Percentiles rank a stretch among this genome's conserved stretches.
phyloP scores from a whole-genome alignment of 176 grass and related monocot genomes.

The Areca catechu region DNA sequence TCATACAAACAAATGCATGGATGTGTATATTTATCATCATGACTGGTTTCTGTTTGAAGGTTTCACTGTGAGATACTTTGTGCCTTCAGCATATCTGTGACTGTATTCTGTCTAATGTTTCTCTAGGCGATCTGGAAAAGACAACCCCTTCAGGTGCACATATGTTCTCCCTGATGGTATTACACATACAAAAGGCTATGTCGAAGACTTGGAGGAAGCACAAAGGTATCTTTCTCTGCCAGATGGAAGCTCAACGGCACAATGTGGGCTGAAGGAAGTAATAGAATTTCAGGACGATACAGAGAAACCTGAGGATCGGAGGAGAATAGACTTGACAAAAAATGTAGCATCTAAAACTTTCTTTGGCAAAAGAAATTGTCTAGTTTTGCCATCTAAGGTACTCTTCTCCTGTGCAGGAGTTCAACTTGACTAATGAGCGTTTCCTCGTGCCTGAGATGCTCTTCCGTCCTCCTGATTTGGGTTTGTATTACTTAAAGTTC shows the following conservation, averaged over 20 bases:
- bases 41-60: too few relatives aligned
- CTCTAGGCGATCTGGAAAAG: constrained; percentile 51
- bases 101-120: neutral
- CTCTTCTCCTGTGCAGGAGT: constrained; percentile 45
- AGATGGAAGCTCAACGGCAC: constrained; percentile 8
- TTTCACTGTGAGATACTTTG: too few relatives aligned
- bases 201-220: constrained; percentile 82
- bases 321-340: constrained; percentile 56
- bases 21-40: too few relatives aligned
- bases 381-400: constrained; percentile 28
- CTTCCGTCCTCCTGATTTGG: constrained; percentile 76
- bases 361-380: neutral
- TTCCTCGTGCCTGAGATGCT: constrained; percentile 95
- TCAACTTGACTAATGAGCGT: constrained; percentile 82
- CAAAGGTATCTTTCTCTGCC: constrained; percentile 45
- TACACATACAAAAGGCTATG: constrained; percentile 69
- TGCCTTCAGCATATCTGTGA: too few relatives aligned
- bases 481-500: constrained; percentile 32
- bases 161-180: constrained; percentile 96
- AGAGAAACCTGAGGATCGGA: constrained; percentile 37
- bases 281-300: constrained; percentile 5
- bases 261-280: constrained; percentile 30
- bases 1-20: too few relatives aligned
- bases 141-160: constrained; percentile 82
- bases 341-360: constrained; percentile 43